Evolutionary conservation across 148 eudicot genomes (phyloP), one percentile per base, ranked within the genome.

Genomic region (Rhododendron kiyosumense): DNA sequence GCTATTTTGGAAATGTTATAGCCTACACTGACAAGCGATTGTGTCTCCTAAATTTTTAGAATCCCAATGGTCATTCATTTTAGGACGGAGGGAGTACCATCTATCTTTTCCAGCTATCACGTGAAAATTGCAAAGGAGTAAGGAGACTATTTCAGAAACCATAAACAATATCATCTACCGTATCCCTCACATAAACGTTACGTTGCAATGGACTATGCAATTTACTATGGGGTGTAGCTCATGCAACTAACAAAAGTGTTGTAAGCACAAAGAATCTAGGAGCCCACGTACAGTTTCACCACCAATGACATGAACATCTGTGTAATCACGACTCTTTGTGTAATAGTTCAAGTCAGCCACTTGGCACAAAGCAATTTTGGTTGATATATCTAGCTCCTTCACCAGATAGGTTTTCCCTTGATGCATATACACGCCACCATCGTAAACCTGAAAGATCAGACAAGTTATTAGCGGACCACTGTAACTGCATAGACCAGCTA

Each of bases 361-460:
- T 87, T 91, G 96, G 92, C 98, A 95, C 87, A 91, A 83, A 87
- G 99, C 99, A 86, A 90, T 85, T 92, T 92, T 95, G 86, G 84
- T 90, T 75, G 93, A 88, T 85, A 93, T 76, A 88, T 95, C 89
- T 79, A 97, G 87, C 82, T 93, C 90, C 86, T 93, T 91, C 80
- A 97, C 98, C 75, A 97, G 91, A 91, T 93, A 97, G 77, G 93
- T 93, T 81, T 92, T 91, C 84, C 98, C 99, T 88, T 97, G 99
- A 89, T 97, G 93, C 98, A 97, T 90, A 88, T 94, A 97, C 83
- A 94, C 93, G 57, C 98, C 98, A 85, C 99, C 98, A 85, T 97
- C 99, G 88, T 97, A 97, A 9, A 97, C 96, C 99, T 97, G 92
- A 81, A 86, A 73, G 43, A 83, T 43, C 61, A 86, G n/a, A 80